A percentile compares a stretch with the other conserved stretches of the same genome.
Conservation (phyloP, 163 green algal species). For the Chlamydomonas reinhardtii region DNA sequence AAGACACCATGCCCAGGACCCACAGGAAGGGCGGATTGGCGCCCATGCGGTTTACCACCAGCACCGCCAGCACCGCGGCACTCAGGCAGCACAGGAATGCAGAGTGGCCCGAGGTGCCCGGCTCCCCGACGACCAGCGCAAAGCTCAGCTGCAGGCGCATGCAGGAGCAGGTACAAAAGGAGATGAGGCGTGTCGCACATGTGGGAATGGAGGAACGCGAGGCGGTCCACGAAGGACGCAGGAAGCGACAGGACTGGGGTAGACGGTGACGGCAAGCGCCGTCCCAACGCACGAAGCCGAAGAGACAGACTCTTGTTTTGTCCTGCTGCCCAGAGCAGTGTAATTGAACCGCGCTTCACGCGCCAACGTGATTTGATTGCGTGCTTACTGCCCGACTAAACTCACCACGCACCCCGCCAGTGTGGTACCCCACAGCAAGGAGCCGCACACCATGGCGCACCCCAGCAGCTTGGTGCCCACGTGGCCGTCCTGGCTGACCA, state of each 20-base stretch:
- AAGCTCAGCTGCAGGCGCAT: background rate
- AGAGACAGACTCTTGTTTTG: too few relatives aligned
- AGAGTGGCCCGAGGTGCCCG: background rate
- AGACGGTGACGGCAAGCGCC: too few relatives aligned
- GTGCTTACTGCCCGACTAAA: too few relatives aligned
- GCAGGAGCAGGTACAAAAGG: background rate
- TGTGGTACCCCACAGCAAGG: background rate
- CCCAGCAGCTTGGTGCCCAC: constrained; percentile 40
- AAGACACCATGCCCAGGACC: constrained; percentile 8
- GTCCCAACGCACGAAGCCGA: too few relatives aligned
- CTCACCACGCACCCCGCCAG: constrained; percentile 6
- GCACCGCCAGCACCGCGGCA: background rate
- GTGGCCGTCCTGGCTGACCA: constrained; percentile 38
- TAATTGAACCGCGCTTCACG: too few relatives aligned
- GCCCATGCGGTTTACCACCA: constrained; percentile 13
- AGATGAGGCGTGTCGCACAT: too few relatives aligned
- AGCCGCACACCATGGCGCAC: constrained; percentile 12
- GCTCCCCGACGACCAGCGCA: background rate
- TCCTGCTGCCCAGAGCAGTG: too few relatives aligned
- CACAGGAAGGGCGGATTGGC: constrained; percentile 24
- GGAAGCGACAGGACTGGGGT: too few relatives aligned
- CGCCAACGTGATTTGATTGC: too few relatives aligned
- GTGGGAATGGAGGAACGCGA: too few relatives aligned
- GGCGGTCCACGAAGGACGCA: too few relatives aligned
- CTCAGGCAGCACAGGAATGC: constrained; percentile 34